phyloP scores from a whole-genome alignment of 805 yeast species.

The Wickerhamiella slavikovae region DNA sequence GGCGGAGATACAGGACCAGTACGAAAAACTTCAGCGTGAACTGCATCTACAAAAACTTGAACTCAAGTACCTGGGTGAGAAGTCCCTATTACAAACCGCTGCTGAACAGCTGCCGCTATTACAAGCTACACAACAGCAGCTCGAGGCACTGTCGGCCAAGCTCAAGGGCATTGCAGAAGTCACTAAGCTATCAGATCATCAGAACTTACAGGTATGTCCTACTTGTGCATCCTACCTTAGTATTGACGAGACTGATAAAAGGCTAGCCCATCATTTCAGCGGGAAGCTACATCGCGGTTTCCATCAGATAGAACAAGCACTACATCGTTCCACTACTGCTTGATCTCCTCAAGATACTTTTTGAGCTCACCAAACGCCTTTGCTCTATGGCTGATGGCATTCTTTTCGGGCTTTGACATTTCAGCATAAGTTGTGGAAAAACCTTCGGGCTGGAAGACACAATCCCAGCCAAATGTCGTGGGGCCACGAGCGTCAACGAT shows the following conservation, averaged over 20 bases:
- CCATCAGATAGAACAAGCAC: slow-evolving; percentile 38
- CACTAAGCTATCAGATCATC: slow-evolving; percentile 71
- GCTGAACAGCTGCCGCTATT: slow-evolving; percentile 42
- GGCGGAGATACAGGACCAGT: slow-evolving; percentile 23
- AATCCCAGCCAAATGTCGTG: slow-evolving; percentile 83
- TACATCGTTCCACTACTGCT: background rate
- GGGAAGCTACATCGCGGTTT: slow-evolving; percentile 79
- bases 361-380: slow-evolving; percentile 60
- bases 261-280: slow-evolving; percentile 73
- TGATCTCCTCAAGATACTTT: slow-evolving; percentile 21
- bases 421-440: slow-evolving; percentile 63
- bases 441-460: slow-evolving; percentile 71
- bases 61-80: background rate
- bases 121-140: slow-evolving; percentile 16
- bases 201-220: slow-evolving; percentile 75
- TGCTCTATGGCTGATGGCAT: slow-evolving; percentile 70
- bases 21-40: slow-evolving; percentile 12
- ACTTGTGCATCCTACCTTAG: slow-evolving; percentile 80
- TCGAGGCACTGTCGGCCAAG: background rate
- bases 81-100: slow-evolving; percentile 20
- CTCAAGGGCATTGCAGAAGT: slow-evolving; percentile 36
- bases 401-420: slow-evolving; percentile 57
- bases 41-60: slow-evolving; percentile 36
- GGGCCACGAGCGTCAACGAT: slow-evolving; percentile 70
- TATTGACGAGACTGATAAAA: slow-evolving; percentile 64